These are phyloP conservation scores for Trifolium subterraneum DNA, from an alignment of 306 rosid species.

Conservation along the genomic window DNA sequence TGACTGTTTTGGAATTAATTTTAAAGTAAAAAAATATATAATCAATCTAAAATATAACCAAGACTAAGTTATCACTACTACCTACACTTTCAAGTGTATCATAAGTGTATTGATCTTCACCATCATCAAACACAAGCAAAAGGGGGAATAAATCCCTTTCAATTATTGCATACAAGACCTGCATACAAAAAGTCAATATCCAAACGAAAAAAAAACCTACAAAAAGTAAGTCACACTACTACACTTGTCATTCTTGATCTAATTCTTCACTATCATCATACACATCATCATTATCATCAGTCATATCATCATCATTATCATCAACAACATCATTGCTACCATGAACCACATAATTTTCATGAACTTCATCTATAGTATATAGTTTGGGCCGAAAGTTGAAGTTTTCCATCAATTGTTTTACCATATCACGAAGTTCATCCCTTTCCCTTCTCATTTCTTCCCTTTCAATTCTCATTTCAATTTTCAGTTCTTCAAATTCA, in stretches of 20 bases:
- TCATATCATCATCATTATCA: neutral
- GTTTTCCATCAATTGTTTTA: no score
- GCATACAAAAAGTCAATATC: no score
- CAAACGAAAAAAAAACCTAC: no score
- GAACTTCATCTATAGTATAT: neutral
- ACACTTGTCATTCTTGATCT: neutral
- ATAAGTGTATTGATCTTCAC: no score
- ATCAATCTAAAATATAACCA: no score
- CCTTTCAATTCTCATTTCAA: no score
- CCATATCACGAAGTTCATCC: neutral
- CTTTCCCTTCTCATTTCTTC: neutral
- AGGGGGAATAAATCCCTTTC: neutral
- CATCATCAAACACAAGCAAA: no score
- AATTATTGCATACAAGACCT: neutral
- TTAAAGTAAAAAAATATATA: no score
- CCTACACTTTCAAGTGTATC: no score
- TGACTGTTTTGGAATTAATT: no score
- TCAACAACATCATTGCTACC: fast-evolving
- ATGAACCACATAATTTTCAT: neutral
- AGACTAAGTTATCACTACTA: no score
- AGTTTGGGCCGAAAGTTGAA: neutral
- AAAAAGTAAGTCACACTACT: neutral
- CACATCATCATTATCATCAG: neutral
- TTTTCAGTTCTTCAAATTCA: neutral
- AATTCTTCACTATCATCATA: no score